Evolutionary conservation across 768 basidiomycete species (phyloP).

Genomic region (Jaapia argillacea): DNA sequence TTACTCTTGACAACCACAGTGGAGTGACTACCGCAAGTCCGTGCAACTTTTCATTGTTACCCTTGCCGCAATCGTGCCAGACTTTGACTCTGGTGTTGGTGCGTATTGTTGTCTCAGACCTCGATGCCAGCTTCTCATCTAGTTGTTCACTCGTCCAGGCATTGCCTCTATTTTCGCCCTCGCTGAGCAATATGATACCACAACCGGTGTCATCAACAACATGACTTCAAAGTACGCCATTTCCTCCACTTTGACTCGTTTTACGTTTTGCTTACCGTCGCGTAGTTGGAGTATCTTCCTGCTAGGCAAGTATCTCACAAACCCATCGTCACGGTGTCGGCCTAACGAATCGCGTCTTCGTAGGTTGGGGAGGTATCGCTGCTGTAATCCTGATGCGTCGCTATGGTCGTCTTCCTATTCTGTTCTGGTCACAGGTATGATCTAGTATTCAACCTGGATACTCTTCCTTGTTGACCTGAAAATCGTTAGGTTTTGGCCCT

Average conservation of each 20-base stretch:
- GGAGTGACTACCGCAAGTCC: slow-evolving; percentile 42
- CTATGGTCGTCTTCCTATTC: slow-evolving; percentile 51
- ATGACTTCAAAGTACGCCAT: slow-evolving; percentile 45
- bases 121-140: background rate
- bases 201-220: slow-evolving; percentile 46
- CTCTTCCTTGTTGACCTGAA: background rate
- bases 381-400: slow-evolving; percentile 58
- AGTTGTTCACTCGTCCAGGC: slow-evolving; percentile 20
- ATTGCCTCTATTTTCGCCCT: slow-evolving; percentile 55
- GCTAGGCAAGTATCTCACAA: slow-evolving; percentile 39
- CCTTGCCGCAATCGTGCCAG: slow-evolving; percentile 54
- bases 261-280: too few relatives aligned
- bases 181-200: slow-evolving; percentile 44
- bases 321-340: too few relatives aligned
- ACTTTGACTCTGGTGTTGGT: slow-evolving; percentile 62
- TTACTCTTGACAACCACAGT: slow-evolving; percentile 23
- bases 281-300: slow-evolving; percentile 66
- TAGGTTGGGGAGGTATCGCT: slow-evolving; percentile 51
- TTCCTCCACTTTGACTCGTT: too few relatives aligned
- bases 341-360: too few relatives aligned
- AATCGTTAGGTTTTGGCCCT: slow-evolving; percentile 36
- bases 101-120: slow-evolving; percentile 4
- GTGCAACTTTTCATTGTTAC: slow-evolving; percentile 52
- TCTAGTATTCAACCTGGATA: background rate
- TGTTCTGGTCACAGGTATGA: slow-evolving; percentile 63